phyloP scores from a whole-genome alignment of 2,329 filamentous ascomycete species.

The Epichloe baconii region DNA sequence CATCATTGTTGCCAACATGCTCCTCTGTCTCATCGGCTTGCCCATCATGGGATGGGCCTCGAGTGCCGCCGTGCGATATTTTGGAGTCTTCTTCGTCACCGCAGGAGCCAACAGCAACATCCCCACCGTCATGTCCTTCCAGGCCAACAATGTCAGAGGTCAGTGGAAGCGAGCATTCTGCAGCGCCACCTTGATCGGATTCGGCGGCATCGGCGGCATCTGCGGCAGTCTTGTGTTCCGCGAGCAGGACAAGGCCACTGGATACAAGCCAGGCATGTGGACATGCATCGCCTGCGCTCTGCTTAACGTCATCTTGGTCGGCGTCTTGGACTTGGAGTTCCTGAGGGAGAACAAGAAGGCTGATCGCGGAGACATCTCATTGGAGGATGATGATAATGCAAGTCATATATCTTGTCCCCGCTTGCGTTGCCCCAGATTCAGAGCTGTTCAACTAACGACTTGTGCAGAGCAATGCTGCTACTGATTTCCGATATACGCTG shows the following conservation, averaged over 20 bases:
- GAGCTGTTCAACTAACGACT: not conserved
- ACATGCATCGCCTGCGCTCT: slow-evolving; percentile 39
- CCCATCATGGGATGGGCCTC: slow-evolving; percentile 58
- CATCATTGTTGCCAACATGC: slow-evolving; percentile 51
- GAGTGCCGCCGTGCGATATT: slow-evolving; percentile 47
- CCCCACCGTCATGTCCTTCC: slow-evolving; percentile 62
- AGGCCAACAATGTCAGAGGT: slow-evolving; percentile 77
- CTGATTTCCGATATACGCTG: slow-evolving; percentile 5
- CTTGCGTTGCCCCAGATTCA: not conserved
- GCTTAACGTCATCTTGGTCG: slow-evolving; percentile 33
- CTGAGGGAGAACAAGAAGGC: slow-evolving; percentile 34
- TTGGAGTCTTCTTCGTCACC: slow-evolving; percentile 64
- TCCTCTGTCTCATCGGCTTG: slow-evolving; percentile 54
- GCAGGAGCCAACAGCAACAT: slow-evolving; percentile 69
- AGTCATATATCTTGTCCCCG: slow-evolving; percentile 14
- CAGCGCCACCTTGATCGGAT: slow-evolving; percentile 61
- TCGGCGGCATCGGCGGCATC: slow-evolving; percentile 69
- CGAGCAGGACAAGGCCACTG: slow-evolving; percentile 34
- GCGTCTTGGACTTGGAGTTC: slow-evolving; percentile 27
- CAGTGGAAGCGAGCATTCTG: slow-evolving; percentile 81
- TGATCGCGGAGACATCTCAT: slow-evolving; percentile 37
- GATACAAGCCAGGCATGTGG: slow-evolving; percentile 42
- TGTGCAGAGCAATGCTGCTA: not conserved
- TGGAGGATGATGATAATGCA: slow-evolving; percentile 35
- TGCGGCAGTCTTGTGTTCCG: slow-evolving; percentile 62